Conservation (phyloP, 169 alveolate species). For the Pseudocohnilembus persalinus region DNA sequence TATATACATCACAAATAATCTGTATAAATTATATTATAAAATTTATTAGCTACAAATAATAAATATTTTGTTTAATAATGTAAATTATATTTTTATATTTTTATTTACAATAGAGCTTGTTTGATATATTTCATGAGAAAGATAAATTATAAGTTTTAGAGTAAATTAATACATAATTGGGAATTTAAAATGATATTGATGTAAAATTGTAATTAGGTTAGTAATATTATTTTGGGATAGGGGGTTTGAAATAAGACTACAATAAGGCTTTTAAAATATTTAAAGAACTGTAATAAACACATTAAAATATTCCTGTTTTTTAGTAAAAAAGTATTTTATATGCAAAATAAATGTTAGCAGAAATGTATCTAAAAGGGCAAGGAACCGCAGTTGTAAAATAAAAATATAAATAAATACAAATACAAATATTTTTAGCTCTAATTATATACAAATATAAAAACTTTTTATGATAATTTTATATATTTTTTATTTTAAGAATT, state of each 20-base stretch:
- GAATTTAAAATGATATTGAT: conserved; percentile 11
- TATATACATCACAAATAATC: too few species aligned
- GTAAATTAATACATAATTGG: neutral
- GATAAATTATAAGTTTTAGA: conserved; percentile 4
- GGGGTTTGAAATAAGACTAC: conserved; percentile 8
- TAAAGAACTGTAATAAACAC: neutral
- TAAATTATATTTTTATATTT: too few species aligned
- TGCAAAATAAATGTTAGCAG: neutral
- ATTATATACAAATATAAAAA: too few species aligned
- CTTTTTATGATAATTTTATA: too few species aligned
- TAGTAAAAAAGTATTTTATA: neutral
- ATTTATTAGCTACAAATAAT: too few species aligned
- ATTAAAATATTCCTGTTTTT: too few species aligned
- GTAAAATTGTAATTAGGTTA: conserved; percentile 1
- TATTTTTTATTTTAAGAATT: too few species aligned
- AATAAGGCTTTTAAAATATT: conserved; percentile 11
- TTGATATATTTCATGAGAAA: neutral
- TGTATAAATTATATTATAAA: neutral
- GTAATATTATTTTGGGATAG: conserved; percentile 26
- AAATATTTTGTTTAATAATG: too few species aligned
- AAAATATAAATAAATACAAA: neutral
- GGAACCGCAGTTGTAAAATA: conserved; percentile 16
- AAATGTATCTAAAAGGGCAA: conserved; percentile 17
- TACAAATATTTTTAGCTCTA: neutral
- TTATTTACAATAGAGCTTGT: neutral